A percentile compares a stretch with the other conserved stretches of the same genome.
phyloP scores from a whole-genome alignment of 257 asterid species.

The Fraxinus excelsior region DNA sequence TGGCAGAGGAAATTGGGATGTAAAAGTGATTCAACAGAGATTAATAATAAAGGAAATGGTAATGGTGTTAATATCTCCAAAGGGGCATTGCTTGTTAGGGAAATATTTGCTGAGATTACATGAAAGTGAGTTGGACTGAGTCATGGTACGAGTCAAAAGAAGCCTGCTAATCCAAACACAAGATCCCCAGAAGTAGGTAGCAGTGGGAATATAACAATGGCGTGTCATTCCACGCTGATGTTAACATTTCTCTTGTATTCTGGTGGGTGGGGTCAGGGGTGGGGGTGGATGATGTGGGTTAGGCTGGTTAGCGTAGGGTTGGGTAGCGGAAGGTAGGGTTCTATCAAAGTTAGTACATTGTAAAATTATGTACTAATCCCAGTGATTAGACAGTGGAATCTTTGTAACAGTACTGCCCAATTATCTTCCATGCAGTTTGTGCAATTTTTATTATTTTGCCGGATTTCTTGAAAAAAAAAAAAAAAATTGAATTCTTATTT shows the following conservation, averaged over 20 bases:
- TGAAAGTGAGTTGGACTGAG: conserved; percentile 16
- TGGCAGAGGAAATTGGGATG: conserved; percentile 30
- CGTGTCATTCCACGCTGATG: conserved; percentile 24
- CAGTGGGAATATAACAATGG: conserved; percentile 22
- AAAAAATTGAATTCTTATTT: background rate
- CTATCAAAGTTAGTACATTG: background rate
- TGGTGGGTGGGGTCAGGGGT: too few relatives aligned
- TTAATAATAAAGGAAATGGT: conserved; percentile 19
- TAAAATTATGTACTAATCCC: too few relatives aligned
- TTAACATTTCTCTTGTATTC: conserved; percentile 18
- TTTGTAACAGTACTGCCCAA: too few relatives aligned
- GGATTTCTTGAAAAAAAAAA: background rate
- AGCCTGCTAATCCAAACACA: conserved; percentile 37
- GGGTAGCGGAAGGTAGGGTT: background rate
- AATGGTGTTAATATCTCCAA: conserved; percentile 23
- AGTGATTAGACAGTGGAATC: too few relatives aligned
- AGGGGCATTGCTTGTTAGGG: conserved; percentile 53
- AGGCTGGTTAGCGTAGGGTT: background rate
- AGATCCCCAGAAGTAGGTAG: conserved; percentile 42
- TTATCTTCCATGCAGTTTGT: background rate
- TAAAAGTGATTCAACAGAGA: conserved; percentile 4
- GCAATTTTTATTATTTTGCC: background rate
- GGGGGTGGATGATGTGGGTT: too few relatives aligned
- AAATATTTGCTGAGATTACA: conserved; percentile 64
- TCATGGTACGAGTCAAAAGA: background rate